Percentiles rank a stretch among this genome's conserved stretches.
Evolutionary conservation across 2,329 filamentous ascomycete species (phyloP).

Genomic region (Cladorrhinum sp.): DNA sequence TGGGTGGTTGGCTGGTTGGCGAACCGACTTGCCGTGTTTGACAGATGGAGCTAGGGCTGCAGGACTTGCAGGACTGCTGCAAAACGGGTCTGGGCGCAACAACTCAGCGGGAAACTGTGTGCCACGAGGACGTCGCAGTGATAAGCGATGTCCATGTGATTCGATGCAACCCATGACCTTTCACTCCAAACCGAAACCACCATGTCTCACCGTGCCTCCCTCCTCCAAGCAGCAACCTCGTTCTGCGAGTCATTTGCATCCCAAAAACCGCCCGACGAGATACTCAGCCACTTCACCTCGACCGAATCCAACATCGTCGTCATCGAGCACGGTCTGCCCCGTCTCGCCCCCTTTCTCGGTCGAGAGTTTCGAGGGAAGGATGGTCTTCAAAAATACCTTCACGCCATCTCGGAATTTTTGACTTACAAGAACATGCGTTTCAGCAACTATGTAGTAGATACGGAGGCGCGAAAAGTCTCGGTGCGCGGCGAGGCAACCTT

Average conservation of each 20-base stretch:
- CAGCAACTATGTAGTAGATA: slow-evolving; percentile 28
- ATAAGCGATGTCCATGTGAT: background rate
- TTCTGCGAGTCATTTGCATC: slow-evolving; percentile 36
- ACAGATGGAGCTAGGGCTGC: background rate
- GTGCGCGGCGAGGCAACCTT: slow-evolving; percentile 33
- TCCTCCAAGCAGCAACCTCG: slow-evolving; percentile 31
- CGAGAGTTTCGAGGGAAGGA: slow-evolving; percentile 32
- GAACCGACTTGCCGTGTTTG: background rate
- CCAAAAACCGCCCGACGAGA: slow-evolving; percentile 25
- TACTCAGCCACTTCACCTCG: slow-evolving; percentile 32
- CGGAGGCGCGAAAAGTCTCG: slow-evolving; percentile 28
- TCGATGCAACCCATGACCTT: background rate
- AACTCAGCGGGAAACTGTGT: background rate
- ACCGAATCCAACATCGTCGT: slow-evolving; percentile 23
- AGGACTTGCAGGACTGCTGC: background rate
- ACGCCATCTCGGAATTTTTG: slow-evolving; percentile 26
- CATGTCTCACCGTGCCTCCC: slow-evolving; percentile 23
- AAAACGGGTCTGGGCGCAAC: background rate
- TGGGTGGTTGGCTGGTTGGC: slow-evolving; percentile 1
- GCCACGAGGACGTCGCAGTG: background rate
- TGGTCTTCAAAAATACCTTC: slow-evolving; percentile 32
- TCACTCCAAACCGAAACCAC: background rate
- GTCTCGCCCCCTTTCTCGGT: slow-evolving; percentile 36
- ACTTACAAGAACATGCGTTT: slow-evolving; percentile 34
- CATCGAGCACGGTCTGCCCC: slow-evolving; percentile 34